Evolutionary conservation across 139 green algal species (phyloP), one percentile per base, ranked within the genome.

Genomic region (Coelastrella sp.): DNA sequence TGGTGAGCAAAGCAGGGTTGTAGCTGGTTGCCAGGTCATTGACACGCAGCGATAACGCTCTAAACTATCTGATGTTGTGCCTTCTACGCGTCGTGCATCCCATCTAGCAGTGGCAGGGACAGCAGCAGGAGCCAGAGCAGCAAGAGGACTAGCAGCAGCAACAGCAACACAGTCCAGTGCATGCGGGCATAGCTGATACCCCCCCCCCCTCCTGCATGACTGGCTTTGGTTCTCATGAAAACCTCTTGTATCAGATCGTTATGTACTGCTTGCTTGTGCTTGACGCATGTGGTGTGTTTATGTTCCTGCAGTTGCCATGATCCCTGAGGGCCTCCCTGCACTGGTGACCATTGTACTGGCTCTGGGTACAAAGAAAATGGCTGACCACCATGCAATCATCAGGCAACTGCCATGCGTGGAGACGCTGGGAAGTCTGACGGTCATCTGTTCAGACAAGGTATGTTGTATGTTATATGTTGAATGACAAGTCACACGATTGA

Each of bases 271-370:
- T 23, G 7, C n/a, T 17, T 47, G 17, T 59, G 22, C 58, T 22
- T 59, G 6, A 59, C 7, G n/a, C 23, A 32, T 16, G 22, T n/a
- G 8, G 19, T 22, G 71, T 59, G 75, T 4, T 58, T 22, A 8
- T 83, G 77, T 22, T 65, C 1, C 16, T 84, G 58, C 76, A 90
- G 93, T 95, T 0, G 91, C 93, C 6, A 93, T 93, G 64, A 93
- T 95, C 5, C 93, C 93, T 64, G 91, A 95, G 76, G 93, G 93
- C 23, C 89, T 95, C 32, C 93, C 91, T 14, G 91, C 91, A 17
- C 20, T 93, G 22, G 93, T 95, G 64, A 95, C 93, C 68, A 94
- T 95, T 77, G 87, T 93, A 66, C 86, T 95, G 57, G 89, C 93
- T 2, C 64, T 94, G 23, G 91, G 91, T 20, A 92, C 88, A 10